A percentile compares a stretch with the other conserved stretches of the same genome.
phyloP scores from a whole-genome alignment of 2,329 filamentous ascomycete genomes.

The Cladobotryum protrusum region DNA sequence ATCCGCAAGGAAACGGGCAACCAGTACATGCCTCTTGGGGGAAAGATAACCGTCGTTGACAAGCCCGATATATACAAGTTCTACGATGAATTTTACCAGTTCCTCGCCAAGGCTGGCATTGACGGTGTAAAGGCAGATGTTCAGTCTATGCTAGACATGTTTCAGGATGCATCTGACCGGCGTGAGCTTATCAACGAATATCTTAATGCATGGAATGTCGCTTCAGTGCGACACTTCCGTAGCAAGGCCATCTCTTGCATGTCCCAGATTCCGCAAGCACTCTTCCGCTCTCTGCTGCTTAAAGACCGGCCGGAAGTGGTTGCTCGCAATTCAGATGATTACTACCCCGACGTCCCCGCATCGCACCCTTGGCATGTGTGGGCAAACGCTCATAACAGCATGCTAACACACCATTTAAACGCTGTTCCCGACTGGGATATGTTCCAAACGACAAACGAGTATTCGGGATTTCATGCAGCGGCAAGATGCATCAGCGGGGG shows the following conservation, averaged over 20 bases:
- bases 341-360: conserved; percentile 74
- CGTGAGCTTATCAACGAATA: conserved; percentile 67
- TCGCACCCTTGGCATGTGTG: conserved; percentile 95
- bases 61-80: conserved; percentile 68
- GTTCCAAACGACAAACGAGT: conserved; percentile 61
- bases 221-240: conserved; percentile 71
- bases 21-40: conserved; percentile 46
- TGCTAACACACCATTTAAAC: conserved; percentile 80
- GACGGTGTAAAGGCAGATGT: conserved; percentile 90
- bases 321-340: conserved; percentile 84
- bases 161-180: conserved; percentile 63
- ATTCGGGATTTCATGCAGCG: conserved; percentile 80
- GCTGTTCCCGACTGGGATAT: conserved; percentile 77
- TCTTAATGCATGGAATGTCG: conserved; percentile 78
- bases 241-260: conserved; percentile 85
- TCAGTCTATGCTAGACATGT: conserved; percentile 80
- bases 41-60: conserved; percentile 66
- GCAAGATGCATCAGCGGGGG: conserved; percentile 85
- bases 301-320: conserved; percentile 67
- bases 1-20: conserved; percentile 43
- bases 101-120: conserved; percentile 66
- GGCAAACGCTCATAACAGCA: conserved; percentile 81
- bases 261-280: conserved; percentile 79
- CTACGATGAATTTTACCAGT: conserved; percentile 88
- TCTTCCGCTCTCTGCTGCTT: conserved; percentile 79